Evolutionary conservation across 208 protist species (phyloP).

Genomic region (Entamoeba dispar): DNA sequence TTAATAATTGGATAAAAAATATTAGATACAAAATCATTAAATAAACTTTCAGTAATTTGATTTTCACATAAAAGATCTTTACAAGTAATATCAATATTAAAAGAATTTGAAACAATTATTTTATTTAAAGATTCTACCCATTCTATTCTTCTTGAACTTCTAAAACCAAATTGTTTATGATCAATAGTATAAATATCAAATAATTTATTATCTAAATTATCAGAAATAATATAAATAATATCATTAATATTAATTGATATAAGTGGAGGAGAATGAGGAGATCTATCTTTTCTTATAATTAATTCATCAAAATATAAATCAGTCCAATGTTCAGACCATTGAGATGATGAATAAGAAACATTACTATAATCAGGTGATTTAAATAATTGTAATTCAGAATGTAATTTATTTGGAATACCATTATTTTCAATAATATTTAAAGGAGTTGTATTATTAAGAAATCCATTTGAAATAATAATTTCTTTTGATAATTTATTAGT

Average conservation of each 20-base stretch:
- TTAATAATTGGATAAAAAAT: not conserved
- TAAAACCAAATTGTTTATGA: not conserved
- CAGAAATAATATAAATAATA: not conserved
- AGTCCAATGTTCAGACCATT: not conserved
- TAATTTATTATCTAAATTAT: not conserved
- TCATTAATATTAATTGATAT: not conserved
- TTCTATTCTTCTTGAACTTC: not conserved
- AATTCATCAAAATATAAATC: not conserved
- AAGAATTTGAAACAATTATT: not conserved
- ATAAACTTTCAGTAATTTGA: not conserved
- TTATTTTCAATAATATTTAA: not conserved
- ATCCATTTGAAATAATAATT: not conserved
- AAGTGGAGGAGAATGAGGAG: not conserved
- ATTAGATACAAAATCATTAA: not conserved
- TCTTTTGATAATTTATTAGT: not conserved
- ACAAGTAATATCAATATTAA: not conserved
- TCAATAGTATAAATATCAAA: not conserved
- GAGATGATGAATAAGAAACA: not conserved
- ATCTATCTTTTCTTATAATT: not conserved
- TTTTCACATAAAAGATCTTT: not conserved
- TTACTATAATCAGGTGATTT: not conserved
- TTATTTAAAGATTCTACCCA: not conserved
- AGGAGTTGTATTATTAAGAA: not conserved
- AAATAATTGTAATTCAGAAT: not conserved
- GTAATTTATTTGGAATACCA: not conserved